phyloP scores from a whole-genome alignment of 306 rosid genomes.

The Rosa lucieae region DNA sequence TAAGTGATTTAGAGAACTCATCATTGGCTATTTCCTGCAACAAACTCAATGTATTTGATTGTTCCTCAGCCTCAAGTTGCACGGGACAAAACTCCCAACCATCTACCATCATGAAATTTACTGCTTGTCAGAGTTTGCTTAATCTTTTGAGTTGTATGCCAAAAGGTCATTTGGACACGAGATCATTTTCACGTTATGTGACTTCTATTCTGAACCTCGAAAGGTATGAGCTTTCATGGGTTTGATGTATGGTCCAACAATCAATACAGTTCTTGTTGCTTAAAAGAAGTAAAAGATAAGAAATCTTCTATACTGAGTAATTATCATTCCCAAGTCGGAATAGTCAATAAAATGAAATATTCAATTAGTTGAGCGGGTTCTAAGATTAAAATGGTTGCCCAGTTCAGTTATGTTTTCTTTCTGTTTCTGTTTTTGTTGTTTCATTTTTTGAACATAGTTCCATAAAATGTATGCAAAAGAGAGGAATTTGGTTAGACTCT shows the following conservation, averaged over 20 bases:
- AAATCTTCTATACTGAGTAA: not conserved
- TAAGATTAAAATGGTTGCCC: not conserved
- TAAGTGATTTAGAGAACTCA: not conserved
- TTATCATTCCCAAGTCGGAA: not conserved
- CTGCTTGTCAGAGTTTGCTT: conserved; percentile 65
- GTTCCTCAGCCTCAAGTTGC: conserved; percentile 31
- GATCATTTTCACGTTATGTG: conserved; percentile 45
- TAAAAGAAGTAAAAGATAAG: not conserved
- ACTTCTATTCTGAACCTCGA: conserved; percentile 78
- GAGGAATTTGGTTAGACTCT: not conserved
- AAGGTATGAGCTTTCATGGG: conserved; percentile 48
- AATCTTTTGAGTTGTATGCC: conserved; percentile 60
- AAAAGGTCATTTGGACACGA: conserved; percentile 43
- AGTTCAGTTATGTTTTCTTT: not conserved
- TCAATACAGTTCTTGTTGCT: conserved; percentile 3
- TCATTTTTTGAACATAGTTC: not conserved
- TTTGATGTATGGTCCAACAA: conserved; percentile 20
- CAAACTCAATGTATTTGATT: conserved; percentile 24
- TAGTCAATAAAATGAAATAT: not conserved
- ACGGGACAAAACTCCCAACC: conserved; percentile 32
- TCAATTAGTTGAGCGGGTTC: not conserved
- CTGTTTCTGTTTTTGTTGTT: not conserved
- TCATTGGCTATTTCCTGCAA: conserved; percentile 26
- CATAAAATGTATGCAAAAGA: not conserved
- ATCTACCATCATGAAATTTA: conserved; percentile 29